phyloP scores from a whole-genome alignment of 495 filamentous ascomycete species.

The Hypomontagnella monticulosa region DNA sequence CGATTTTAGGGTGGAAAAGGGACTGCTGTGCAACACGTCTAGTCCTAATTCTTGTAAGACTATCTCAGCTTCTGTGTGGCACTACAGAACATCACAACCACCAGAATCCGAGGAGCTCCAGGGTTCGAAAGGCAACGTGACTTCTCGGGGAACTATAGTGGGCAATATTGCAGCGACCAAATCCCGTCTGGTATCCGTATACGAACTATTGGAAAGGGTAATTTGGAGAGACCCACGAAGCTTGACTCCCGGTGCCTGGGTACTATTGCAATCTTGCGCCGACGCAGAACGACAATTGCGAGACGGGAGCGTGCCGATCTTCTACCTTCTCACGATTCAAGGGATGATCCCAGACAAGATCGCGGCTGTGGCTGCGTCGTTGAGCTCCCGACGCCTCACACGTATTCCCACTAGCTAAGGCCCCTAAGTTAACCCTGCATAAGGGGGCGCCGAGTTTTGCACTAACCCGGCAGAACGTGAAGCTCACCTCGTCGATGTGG shows the following conservation, averaged over 20 bases:
- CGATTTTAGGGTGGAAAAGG: slow-evolving; percentile 27
- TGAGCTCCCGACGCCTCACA: slow-evolving; percentile 39
- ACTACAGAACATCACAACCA: slow-evolving; percentile 29
- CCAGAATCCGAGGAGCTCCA: not conserved
- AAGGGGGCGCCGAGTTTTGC: slow-evolving; percentile 20
- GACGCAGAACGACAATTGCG: slow-evolving; percentile 19
- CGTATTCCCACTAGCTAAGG: slow-evolving; percentile 16
- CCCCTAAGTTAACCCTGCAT: slow-evolving; percentile 3
- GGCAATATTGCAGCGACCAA: slow-evolving; percentile 17
- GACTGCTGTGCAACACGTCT: slow-evolving; percentile 25
- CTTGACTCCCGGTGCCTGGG: slow-evolving; percentile 6
- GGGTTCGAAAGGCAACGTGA: slow-evolving; percentile 18
- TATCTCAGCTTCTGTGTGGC: slow-evolving; percentile 25
- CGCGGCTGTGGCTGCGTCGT: slow-evolving; percentile 25
- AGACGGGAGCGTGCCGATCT: slow-evolving; percentile 26
- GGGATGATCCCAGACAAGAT: slow-evolving; percentile 8
- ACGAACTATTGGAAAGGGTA: slow-evolving; percentile 33
- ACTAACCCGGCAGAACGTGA: slow-evolving; percentile 17
- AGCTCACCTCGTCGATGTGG: slow-evolving; percentile 21
- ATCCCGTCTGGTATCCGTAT: slow-evolving; percentile 13
- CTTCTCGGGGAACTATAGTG: slow-evolving; percentile 20
- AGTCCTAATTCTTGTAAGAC: slow-evolving; percentile 17
- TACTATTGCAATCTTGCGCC: slow-evolving; percentile 22
- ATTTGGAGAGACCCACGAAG: slow-evolving; percentile 6
- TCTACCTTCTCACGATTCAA: slow-evolving; percentile 1